phyloP scores from a whole-genome alignment of 257 asterid species.

The Solanum acaule region DNA sequence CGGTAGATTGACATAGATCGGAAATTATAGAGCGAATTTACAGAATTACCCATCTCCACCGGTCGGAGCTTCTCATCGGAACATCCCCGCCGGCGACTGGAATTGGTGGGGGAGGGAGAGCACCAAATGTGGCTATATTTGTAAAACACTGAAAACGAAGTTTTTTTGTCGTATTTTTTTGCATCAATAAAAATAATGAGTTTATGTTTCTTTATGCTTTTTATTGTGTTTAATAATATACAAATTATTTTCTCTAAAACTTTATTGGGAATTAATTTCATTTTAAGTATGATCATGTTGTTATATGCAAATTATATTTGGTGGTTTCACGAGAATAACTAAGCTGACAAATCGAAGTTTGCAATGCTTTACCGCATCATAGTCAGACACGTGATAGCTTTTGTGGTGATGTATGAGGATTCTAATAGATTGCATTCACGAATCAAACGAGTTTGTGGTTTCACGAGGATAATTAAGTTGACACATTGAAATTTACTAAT shows the following conservation, averaged over 20 bases:
- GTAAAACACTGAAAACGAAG: not conserved
- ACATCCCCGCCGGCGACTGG: not conserved
- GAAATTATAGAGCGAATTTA: not conserved
- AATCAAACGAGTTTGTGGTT: too few relatives aligned
- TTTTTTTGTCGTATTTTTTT: not conserved
- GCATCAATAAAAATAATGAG: not conserved
- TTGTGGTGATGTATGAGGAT: not conserved
- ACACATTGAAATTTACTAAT: too few relatives aligned
- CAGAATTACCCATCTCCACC: not conserved
- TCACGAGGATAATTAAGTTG: too few relatives aligned
- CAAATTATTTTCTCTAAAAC: not conserved
- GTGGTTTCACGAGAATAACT: not conserved
- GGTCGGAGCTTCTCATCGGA: not conserved
- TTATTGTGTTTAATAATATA: not conserved
- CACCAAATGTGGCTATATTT: not conserved
- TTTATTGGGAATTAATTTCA: not conserved
- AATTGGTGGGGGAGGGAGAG: not conserved
- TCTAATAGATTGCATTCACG: too few relatives aligned
- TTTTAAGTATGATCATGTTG: not conserved
- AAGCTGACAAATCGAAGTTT: not conserved
- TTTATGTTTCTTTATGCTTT: not conserved
- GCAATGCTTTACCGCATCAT: too few relatives aligned
- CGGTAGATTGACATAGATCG: not conserved
- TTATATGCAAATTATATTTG: not conserved
- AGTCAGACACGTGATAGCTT: not conserved